Evolutionary conservation across 768 basidiomycete species (phyloP), one percentile per base, ranked within the genome.

Genomic region (Cystofilobasidium macerans): DNA sequence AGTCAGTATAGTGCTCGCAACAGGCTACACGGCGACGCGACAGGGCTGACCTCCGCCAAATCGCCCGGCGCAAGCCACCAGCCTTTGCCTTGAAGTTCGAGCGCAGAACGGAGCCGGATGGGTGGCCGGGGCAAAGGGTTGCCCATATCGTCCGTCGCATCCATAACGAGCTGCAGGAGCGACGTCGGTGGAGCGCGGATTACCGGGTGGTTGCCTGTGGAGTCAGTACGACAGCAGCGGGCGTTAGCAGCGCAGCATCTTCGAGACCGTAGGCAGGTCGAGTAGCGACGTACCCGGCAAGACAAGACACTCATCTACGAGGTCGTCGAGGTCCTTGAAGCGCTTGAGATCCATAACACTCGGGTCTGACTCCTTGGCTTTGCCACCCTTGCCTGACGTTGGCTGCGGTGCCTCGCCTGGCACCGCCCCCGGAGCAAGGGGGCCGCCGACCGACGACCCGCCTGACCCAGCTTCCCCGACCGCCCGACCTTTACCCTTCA

Each of bases 251-350:
- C n/a, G n/a, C n/a, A n/a, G n/a, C n/a, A n/a, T n/a, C n/a, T n/a
- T n/a, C n/a, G n/a, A n/a, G n/a, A n/a, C n/a, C n/a, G n/a, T n/a
- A n/a, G n/a, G n/a, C n/a, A n/a, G n/a, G n/a, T n/a, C n/a, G 9
- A 13, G 33, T 20, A 22, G 36, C 3, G 20, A 61, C 59, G 33
- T 53, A 67, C 59, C 30, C 2, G 57, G 40, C 24, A 68, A 28
- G 22, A 68, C 67, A 7, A 68, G 61, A 32, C 61, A 62, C 47
- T 68, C 67, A 24, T 38, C 53, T 6, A 68, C 67, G 24, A 68
- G 62, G 33, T 68, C 67, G 22, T 62, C 67, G 18, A 40, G 58
- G 24, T 62, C 62, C 45, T 59, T 64, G 61, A 68, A 62, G 57
- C 51, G 48, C 62, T 68, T 68, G 16, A 68, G 35, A 4, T 63